Evolutionary conservation across 139 green algal species (phyloP).

Genomic region (Coelastrella sp.): DNA sequence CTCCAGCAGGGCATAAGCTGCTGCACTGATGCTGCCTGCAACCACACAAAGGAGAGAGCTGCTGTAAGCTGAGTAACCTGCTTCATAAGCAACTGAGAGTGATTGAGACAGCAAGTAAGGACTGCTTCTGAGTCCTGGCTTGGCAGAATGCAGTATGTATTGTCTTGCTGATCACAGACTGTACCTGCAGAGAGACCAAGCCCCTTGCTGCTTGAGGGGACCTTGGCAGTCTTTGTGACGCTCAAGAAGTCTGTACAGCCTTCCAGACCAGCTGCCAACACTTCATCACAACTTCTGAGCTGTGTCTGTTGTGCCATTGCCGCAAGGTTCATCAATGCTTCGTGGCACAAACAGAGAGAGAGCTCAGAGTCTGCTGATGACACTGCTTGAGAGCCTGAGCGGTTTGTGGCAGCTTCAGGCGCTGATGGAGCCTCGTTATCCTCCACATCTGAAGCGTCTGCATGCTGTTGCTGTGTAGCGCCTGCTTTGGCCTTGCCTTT

Average conservation of each 20-base stretch:
- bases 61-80: no score
- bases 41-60: no score
- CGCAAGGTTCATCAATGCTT: slow-evolving; percentile 54
- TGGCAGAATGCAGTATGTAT: neutral
- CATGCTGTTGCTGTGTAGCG: slow-evolving; percentile 1
- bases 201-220: neutral
- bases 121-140: no score
- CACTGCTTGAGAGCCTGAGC: neutral
- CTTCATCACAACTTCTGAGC: slow-evolving; percentile 47
- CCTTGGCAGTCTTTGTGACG: slow-evolving; percentile 10
- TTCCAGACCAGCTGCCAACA: slow-evolving; percentile 28
- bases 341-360: slow-evolving; percentile 42
- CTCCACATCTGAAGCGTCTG: neutral
- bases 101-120: no score
- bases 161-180: neutral
- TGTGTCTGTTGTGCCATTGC: slow-evolving; percentile 34
- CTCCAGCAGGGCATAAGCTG: slow-evolving; percentile 55
- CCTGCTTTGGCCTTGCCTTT: neutral
- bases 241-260: slow-evolving; percentile 31
- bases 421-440: neutral
- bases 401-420: no score
- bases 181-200: slow-evolving; percentile 28
- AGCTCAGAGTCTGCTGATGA: slow-evolving; percentile 16
- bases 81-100: neutral
- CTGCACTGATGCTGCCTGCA: slow-evolving; percentile 38